Base-by-base conservation (phyloP, 495 filamentous ascomycete genomes). In the Podospora australis region DNA sequence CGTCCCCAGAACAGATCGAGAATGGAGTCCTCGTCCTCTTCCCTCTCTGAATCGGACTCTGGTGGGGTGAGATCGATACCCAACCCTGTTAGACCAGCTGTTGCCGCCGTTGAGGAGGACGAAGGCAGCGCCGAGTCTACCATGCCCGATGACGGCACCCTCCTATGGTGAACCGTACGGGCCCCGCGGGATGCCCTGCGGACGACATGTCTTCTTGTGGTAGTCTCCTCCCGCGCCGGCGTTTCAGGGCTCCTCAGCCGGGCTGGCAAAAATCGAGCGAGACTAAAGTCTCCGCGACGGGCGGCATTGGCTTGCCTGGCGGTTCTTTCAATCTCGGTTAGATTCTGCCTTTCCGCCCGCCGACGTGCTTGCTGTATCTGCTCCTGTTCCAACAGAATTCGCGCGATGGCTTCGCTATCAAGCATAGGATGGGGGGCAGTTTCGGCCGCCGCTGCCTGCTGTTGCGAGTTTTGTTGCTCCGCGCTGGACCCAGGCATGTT, bases 401-500 rank as follows among this genome's bases (percentile, higher is more conserved):
- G 23, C 4, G 43, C 30, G 13, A 51, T 24, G 24, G 40, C 16
- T 5, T 2, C 48, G 14, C 42, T 17, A 25, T 45, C 46, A 35
- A 53, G 44, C 22, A 34, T 10, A 48, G 50, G 32, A 28, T 10
- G n/a, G 41, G 13, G 1, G 26, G 47, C 13, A 34, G 35, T 16
- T 22, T 16, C 13, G 28, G 32, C 13, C 40, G 22, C 3, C 40
- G 32, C 20, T 29, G 29, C 42, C 9, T 40, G 19, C 23, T 46
- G 34, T 25, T 34, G 47, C 21, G 13, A 21, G 17, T 41, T 34
- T 5, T 35, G 25, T 8, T 21, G n/a, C 4, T 16, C 19, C n/a
- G 21, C 43, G 38, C 53, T 54, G n/a, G n/a, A n/a, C n/a, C n/a
- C n/a, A 3, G 62, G 62, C 53, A 65, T 56, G 49, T 65, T 51